Conservation (phyloP, 2,329 filamentous ascomycete species). For the Diaporthe helianthi region DNA sequence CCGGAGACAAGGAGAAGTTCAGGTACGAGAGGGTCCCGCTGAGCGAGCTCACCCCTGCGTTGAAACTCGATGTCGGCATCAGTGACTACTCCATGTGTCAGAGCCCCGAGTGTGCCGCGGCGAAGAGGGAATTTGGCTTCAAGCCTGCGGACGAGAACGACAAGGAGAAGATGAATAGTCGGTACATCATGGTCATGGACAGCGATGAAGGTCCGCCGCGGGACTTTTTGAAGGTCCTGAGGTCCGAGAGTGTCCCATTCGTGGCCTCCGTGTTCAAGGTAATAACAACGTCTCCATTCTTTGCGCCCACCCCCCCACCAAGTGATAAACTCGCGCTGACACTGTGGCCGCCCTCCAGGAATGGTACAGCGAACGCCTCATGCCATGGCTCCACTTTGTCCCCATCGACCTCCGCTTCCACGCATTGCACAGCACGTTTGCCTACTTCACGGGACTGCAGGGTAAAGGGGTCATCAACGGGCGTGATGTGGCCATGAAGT, state of each 20-base stretch:
- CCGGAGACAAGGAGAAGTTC: constrained; percentile 50
- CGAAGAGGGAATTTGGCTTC: constrained; percentile 59
- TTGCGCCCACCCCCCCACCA: no score
- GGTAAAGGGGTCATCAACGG: constrained; percentile 52
- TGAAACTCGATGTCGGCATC: constrained; percentile 66
- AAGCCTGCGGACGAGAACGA: constrained; percentile 51
- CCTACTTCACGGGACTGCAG: constrained; percentile 73
- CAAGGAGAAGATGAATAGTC: constrained; percentile 64
- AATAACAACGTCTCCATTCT: not conserved
- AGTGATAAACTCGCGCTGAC: not conserved
- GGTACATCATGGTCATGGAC: constrained; percentile 77
- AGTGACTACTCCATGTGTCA: constrained; percentile 64
- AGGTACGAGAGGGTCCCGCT: constrained; percentile 62
- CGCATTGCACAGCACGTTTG: constrained; percentile 74
- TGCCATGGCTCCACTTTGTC: constrained; percentile 82
- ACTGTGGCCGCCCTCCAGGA: constrained; percentile 46
- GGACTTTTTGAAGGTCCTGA: constrained; percentile 67
- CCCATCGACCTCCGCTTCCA: constrained; percentile 78
- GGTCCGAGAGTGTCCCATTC: constrained; percentile 72
- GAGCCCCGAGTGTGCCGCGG: constrained; percentile 53
- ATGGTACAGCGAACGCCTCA: constrained; percentile 79
- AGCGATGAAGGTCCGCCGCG: constrained; percentile 70
- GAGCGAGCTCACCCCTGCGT: constrained; percentile 58
- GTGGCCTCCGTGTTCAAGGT: constrained; percentile 72
- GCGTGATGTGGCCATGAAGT: constrained; percentile 54